These are phyloP conservation scores for Blastomyces gilchristii DNA, from an alignment of 2,329 filamentous ascomycete genomes.

Conservation along the genomic window DNA sequence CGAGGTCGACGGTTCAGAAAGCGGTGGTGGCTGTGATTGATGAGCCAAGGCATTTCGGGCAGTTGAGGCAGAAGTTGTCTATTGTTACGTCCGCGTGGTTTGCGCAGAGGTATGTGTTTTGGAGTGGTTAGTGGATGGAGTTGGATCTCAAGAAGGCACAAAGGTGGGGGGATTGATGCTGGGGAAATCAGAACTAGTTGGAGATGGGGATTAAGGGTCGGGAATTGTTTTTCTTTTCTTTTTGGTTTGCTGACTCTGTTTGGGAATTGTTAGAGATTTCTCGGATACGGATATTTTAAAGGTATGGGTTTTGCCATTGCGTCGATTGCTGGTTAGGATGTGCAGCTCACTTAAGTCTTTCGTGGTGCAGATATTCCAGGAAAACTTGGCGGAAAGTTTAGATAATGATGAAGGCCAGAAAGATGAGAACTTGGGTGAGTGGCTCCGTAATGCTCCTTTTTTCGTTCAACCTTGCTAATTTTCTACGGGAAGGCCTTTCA, in stretches of 20 bases:
- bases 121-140: background rate
- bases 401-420: conserved; percentile 59
- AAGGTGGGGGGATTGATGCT: background rate
- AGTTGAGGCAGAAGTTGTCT: conserved; percentile 77
- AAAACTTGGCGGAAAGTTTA: conserved; percentile 58
- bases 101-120: conserved; percentile 56
- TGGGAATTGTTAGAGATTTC: conserved; percentile 53
- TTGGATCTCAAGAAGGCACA: background rate
- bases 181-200: background rate
- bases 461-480: conserved; percentile 5
- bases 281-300: conserved; percentile 79
- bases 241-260: background rate
- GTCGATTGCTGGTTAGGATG: background rate
- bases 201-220: background rate
- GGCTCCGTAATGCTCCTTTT: background rate
- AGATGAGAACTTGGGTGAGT: conserved; percentile 76
- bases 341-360: conserved; percentile 19
- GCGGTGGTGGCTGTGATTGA: conserved; percentile 93
- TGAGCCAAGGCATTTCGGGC: conserved; percentile 79
- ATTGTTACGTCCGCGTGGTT: conserved; percentile 96
- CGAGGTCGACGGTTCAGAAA: conserved; percentile 95
- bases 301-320: conserved; percentile 29
- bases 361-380: conserved; percentile 62
- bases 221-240: background rate
- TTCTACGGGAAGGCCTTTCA: conserved; percentile 47